Conservation (phyloP, 148 eudicot species). For the Agrostemma githago region DNA sequence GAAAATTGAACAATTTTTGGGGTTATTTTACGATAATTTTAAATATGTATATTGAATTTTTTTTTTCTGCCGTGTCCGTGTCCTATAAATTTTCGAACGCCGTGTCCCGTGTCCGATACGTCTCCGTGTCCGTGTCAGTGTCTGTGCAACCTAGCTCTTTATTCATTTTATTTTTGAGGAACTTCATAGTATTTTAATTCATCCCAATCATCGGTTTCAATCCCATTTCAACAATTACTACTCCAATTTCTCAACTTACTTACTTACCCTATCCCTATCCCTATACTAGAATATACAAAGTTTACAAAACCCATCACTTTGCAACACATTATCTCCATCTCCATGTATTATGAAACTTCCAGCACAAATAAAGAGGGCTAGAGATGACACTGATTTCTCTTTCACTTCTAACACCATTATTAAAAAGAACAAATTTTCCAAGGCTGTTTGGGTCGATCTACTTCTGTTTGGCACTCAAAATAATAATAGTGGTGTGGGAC, state of each 20-base stretch:
- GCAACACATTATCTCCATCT: background rate
- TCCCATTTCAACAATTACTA: background rate
- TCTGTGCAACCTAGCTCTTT: no score
- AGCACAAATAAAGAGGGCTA: slow-evolving; percentile 19
- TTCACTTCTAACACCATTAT: background rate
- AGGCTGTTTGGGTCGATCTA: slow-evolving; percentile 28
- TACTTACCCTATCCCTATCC: no score
- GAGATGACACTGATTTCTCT: slow-evolving; percentile 1
- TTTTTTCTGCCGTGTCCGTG: background rate
- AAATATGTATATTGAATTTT: no score
- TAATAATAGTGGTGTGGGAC: background rate
- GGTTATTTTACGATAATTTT: no score
- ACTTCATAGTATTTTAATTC: background rate
- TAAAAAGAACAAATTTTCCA: slow-evolving; percentile 13
- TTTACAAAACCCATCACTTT: no score
- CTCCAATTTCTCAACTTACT: background rate
- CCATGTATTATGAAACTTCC: background rate
- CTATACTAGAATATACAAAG: no score
- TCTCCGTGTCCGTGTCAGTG: no score
- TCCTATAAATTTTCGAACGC: no score
- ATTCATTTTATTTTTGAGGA: background rate
- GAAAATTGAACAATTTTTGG: no score
- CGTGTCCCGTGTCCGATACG: no score
- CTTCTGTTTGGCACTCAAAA: slow-evolving; percentile 20
- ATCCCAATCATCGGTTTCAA: background rate